Conservation (phyloP, 345 rosid genomes). For the Euphorbia pulcherrima region DNA sequence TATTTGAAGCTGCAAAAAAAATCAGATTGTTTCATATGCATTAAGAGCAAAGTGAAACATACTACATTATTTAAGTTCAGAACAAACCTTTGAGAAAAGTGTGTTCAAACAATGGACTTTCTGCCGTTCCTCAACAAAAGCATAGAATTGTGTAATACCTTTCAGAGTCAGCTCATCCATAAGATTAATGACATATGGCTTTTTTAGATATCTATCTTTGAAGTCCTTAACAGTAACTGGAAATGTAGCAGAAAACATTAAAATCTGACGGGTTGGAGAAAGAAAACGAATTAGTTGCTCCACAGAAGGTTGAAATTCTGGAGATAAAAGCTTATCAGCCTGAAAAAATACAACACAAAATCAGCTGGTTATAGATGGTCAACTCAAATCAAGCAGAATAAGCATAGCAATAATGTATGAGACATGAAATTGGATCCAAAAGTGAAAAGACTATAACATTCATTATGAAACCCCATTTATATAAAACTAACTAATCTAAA, state of each 20-base stretch:
- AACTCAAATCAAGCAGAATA: not conserved
- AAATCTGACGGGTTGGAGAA: slow-evolving; percentile 73
- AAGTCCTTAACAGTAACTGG: slow-evolving; percentile 98
- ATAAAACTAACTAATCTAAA: not conserved
- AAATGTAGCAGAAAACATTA: slow-evolving; percentile 98
- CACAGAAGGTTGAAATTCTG: slow-evolving; percentile 93
- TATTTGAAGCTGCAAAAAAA: slow-evolving; percentile 81
- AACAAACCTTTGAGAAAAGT: slow-evolving; percentile 90
- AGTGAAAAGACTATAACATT: not conserved
- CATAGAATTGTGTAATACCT: slow-evolving; percentile 96
- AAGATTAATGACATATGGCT: slow-evolving; percentile 88
- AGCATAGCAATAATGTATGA: not conserved
- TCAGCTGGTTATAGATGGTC: slow-evolving; percentile 31
- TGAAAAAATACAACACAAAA: slow-evolving; percentile 34
- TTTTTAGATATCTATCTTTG: slow-evolving; percentile 79
- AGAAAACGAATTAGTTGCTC: slow-evolving; percentile 91
- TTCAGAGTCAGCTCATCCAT: slow-evolving; percentile 98
- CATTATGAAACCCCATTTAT: not conserved
- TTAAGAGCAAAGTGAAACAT: not conserved
- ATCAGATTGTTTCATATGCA: slow-evolving; percentile 10
- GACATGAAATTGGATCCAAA: not conserved
- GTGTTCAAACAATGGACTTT: slow-evolving; percentile 99
- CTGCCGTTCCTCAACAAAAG: slow-evolving; percentile 99
- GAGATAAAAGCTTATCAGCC: slow-evolving; percentile 99
- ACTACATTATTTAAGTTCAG: slow-evolving; percentile 6